phyloP scores from a whole-genome alignment of 2,329 filamentous ascomycete species.

The Rhynchosporium secalis region DNA sequence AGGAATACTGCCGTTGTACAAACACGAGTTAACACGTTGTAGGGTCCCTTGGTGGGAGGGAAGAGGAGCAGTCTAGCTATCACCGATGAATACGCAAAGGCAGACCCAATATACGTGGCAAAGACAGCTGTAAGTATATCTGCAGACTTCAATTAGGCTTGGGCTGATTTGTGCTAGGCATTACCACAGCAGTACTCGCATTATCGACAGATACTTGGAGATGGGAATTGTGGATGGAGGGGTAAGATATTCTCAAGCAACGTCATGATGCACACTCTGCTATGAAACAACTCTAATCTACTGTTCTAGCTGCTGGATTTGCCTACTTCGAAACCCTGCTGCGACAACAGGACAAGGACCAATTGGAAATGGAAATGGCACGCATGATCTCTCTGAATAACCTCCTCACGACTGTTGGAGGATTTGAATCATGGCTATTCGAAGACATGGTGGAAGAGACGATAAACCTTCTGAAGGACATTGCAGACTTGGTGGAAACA shows the following conservation, averaged over 20 bases:
- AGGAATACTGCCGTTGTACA: constrained; percentile 23
- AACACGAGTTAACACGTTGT: constrained; percentile 36
- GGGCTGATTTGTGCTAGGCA: constrained; percentile 51
- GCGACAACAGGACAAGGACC: constrained; percentile 61
- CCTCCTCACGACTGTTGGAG: constrained; percentile 69
- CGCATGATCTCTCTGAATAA: constrained; percentile 72
- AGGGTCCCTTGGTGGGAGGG: constrained; percentile 83
- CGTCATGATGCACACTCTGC: constrained; percentile 1
- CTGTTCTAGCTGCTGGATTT: constrained; percentile 75
- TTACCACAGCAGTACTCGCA: constrained; percentile 82
- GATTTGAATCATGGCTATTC: constrained; percentile 67
- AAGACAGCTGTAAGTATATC: constrained; percentile 75
- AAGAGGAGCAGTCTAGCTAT: constrained; percentile 77
- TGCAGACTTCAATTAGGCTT: constrained; percentile 3
- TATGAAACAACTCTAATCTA: constrained; percentile 25
- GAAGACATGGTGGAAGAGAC: constrained; percentile 84
- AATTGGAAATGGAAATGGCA: constrained; percentile 68
- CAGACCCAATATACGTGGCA: constrained; percentile 78
- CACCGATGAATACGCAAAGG: constrained; percentile 82
- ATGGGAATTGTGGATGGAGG: constrained; percentile 97
- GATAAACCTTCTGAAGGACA: constrained; percentile 63
- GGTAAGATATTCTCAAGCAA: constrained; percentile 59
- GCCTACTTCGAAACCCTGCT: constrained; percentile 88
- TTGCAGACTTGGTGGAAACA: constrained; percentile 56
- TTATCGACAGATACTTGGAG: constrained; percentile 84